Evolutionary conservation across 2,329 filamentous ascomycete species (phyloP).

Genomic region (Xylaria sp.): DNA sequence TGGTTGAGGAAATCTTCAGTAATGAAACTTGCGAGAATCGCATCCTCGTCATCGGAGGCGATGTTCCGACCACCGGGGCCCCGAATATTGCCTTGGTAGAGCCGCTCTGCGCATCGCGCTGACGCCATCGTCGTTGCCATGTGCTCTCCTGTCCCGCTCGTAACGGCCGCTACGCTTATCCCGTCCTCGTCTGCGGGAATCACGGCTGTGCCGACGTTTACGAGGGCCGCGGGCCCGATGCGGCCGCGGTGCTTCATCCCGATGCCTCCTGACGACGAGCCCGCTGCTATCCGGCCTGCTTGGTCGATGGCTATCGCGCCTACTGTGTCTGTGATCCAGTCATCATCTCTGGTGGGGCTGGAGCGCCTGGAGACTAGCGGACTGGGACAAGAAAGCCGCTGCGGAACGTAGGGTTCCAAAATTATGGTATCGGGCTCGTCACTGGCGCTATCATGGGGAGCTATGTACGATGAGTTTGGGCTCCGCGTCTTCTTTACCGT

Average conservation of each 20-base stretch:
- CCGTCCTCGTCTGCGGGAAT: conserved; percentile 77
- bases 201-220: conserved; percentile 90
- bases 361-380: not conserved
- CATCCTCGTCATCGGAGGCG: conserved; percentile 78
- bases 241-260: conserved; percentile 97
- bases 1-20: conserved; percentile 92
- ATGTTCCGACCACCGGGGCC: conserved; percentile 69
- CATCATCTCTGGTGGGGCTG: conserved; percentile 53
- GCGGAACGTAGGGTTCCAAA: not conserved
- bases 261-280: conserved; percentile 95
- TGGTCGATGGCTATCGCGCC: conserved; percentile 93
- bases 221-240: conserved; percentile 89
- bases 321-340: conserved; percentile 88
- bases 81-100: conserved; percentile 76
- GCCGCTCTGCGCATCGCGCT: conserved; percentile 82
- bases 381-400: too few species aligned
- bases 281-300: conserved; percentile 88
- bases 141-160: conserved; percentile 95
- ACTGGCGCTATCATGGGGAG: conserved; percentile 37
- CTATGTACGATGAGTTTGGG: conserved; percentile 9
- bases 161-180: conserved; percentile 82
- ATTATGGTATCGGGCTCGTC: conserved; percentile 21
- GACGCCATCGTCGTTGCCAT: conserved; percentile 97
- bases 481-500: not conserved
- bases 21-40: conserved; percentile 79